Conservation (phyloP, 768 basidiomycete genomes). For the Panaeolus cyanescens region DNA sequence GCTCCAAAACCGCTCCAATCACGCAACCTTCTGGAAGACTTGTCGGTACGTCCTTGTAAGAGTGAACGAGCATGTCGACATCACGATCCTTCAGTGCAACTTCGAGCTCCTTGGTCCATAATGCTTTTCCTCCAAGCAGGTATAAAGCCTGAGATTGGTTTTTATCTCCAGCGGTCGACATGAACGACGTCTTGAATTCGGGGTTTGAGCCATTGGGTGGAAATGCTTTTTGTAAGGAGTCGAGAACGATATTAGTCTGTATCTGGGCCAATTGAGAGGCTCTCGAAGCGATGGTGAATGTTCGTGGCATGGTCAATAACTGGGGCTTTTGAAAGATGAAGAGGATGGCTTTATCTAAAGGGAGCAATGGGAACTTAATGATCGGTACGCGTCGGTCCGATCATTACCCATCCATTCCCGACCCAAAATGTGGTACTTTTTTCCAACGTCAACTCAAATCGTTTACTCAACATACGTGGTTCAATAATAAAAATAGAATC, state of each 20-base stretch:
- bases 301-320: constrained; percentile 36
- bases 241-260: constrained; percentile 83
- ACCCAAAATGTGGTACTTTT: background rate
- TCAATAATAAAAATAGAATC: background rate
- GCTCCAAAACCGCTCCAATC: constrained; percentile 80
- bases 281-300: constrained; percentile 81
- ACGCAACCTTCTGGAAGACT: constrained; percentile 80
- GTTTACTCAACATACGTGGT: background rate
- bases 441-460: too few relatives aligned
- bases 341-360: background rate
- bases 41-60: constrained; percentile 93
- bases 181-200: constrained; percentile 47
- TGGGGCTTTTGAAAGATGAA: background rate
- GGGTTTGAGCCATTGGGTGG: constrained; percentile 41
- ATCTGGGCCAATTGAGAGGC: constrained; percentile 86
- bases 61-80: constrained; percentile 93
- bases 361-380: constrained; percentile 1
- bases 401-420: background rate
- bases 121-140: constrained; percentile 84
- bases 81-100: constrained; percentile 68
- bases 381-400: constrained; percentile 2
- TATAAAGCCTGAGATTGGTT: constrained; percentile 88
- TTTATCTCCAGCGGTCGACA: constrained; percentile 80
- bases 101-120: constrained; percentile 98
- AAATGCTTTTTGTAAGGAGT: constrained; percentile 57